Base-by-base conservation (phyloP, 2,329 filamentous ascomycete genomes). In the Xylaria sp. region DNA sequence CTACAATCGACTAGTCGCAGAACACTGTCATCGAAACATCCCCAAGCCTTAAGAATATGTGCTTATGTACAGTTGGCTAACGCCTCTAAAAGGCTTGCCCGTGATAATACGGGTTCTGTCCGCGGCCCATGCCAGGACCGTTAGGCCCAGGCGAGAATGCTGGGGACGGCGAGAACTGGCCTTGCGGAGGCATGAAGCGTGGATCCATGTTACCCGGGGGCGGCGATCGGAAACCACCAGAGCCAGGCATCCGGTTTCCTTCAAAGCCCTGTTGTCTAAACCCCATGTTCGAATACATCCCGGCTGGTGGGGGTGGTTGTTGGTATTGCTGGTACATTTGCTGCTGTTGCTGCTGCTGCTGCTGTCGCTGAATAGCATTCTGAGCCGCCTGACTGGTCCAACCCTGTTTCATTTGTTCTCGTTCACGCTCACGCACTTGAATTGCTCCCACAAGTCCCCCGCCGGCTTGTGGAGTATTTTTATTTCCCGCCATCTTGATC, bases 371-470 rank as follows among this genome's bases (percentile, higher is more conserved):
- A 53, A 94, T 93, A 0, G 91, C 92, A 68, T 92, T 86, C 71
- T 93, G 90, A 7, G 93, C 91, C 67, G 90, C 88, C 65, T 90
- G 89, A 53, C 89, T 90, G 67, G 90, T 89, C 68, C 90, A 81
- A 0, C 90, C 90, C 65, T 91, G 86, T 74, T 88, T 92, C 79
- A 92, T 88, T 61, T 90, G 87, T 71, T 88, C 85, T 76, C 89
- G 93, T 75, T 97, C 93, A 11, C 90, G 89, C 78, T 98, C 93
- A 14, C 94, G 88, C 1, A 89, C 87, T 69, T 93, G 91, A 63
- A 97, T 94, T 14, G 92, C 91, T 1, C 91, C 92, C 6, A 97
- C 89, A 1, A 97, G 83, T 0, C 91, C 90, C 24, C 82, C 82
- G 0, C 88, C 87, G 36, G 85, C 78, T 9, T 84, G 81, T 62